Evolutionary conservation across 2,329 filamentous ascomycete species (phyloP).

Genomic region (Peltaster fructicola): DNA sequence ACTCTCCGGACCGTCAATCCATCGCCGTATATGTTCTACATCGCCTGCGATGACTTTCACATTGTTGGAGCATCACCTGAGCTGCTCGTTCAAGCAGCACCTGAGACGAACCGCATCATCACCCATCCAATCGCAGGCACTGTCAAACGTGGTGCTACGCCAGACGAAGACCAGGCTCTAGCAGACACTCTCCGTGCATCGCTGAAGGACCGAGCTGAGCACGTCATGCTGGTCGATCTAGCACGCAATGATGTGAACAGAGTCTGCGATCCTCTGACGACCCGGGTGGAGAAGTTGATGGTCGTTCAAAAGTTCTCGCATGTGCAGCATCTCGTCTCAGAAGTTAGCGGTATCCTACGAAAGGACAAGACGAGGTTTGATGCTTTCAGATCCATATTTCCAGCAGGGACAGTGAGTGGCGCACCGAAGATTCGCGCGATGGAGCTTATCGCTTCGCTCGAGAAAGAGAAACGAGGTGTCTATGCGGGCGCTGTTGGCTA

Average conservation of each 20-base stretch:
- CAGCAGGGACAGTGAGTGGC: constrained; percentile 85
- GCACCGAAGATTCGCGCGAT: constrained; percentile 93
- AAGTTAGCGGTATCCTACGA: constrained; percentile 81
- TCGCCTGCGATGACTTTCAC: constrained; percentile 81
- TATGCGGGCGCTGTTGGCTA: constrained; percentile 95
- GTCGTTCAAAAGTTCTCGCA: constrained; percentile 88
- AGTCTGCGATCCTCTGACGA: constrained; percentile 78
- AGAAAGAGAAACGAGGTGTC: constrained; percentile 82
- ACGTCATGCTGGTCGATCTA: constrained; percentile 95
- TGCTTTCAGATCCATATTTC: constrained; percentile 86
- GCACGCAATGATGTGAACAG: constrained; percentile 94
- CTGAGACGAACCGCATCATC: constrained; percentile 54
- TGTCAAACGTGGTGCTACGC: constrained; percentile 65
- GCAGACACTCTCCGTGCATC: constrained; percentile 60
- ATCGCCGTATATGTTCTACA: constrained; percentile 91
- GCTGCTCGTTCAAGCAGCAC: constrained; percentile 76
- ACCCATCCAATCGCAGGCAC: constrained; percentile 96
- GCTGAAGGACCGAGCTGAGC: constrained; percentile 82
- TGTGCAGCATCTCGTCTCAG: constrained; percentile 90
- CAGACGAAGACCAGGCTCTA: constrained; percentile 64
- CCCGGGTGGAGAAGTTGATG: constrained; percentile 86
- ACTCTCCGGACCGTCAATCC: constrained; percentile 95
- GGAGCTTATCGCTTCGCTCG: constrained; percentile 89
- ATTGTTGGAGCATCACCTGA: constrained; percentile 92
- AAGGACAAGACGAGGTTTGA: constrained; percentile 78